A percentile compares a stretch with the other conserved stretches of the same genome.
Conservation (phyloP, 495 filamentous ascomycete genomes). For the Hypoxylon trugodes region DNA sequence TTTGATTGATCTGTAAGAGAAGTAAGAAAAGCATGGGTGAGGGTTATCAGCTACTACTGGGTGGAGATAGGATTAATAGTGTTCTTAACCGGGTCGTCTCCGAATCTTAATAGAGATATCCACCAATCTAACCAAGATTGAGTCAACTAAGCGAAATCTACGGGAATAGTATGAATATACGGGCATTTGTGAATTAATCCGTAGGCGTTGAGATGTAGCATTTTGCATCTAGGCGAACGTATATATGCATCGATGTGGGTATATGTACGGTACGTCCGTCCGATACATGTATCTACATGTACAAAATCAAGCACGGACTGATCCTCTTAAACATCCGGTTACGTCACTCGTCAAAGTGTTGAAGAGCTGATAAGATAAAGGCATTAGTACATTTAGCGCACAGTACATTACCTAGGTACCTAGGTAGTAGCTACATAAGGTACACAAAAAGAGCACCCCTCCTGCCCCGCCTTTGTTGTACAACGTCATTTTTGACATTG, state of each 20-base stretch:
- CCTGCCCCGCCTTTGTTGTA: conserved; percentile 2
- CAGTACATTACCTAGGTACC: no score
- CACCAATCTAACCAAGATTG: background rate
- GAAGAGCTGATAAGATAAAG: no score
- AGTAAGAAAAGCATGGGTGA: background rate
- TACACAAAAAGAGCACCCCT: background rate
- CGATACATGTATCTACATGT: background rate
- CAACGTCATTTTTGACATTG: background rate
- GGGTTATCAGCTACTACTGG: background rate
- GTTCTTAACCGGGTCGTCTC: background rate
- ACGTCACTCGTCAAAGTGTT: no score
- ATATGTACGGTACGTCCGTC: background rate
- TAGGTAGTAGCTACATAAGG: no score
- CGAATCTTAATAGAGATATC: background rate
- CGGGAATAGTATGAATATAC: no score
- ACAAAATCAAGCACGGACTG: no score
- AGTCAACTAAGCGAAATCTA: no score
- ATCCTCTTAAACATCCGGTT: no score
- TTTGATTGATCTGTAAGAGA: conserved; percentile 82
- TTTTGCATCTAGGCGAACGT: background rate
- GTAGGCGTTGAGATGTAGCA: background rate
- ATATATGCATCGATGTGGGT: background rate
- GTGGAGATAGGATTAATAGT: background rate
- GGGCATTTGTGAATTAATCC: background rate
- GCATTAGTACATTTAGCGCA: background rate